Evolutionary conservation across 352 stramenopile genomes (phyloP).

Genomic region (Phytophthora multivora): DNA sequence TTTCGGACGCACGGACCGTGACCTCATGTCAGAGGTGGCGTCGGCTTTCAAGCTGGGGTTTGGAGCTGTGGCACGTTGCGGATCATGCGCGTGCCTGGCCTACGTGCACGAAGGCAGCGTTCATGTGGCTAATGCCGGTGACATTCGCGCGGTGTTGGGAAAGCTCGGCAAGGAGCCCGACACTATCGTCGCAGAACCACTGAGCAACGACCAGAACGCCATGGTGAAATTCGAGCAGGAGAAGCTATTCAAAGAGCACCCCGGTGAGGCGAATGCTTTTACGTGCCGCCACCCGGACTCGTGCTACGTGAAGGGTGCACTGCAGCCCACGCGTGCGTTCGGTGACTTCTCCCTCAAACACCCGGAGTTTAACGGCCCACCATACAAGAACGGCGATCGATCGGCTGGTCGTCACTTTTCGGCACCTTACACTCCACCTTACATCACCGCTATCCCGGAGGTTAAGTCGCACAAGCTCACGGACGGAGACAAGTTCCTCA

Average conservation of each 20-base stretch:
- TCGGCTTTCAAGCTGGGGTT: constrained; percentile 92
- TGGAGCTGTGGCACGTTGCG: constrained; percentile 85
- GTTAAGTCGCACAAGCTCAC: constrained; percentile 66
- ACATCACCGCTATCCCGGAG: constrained; percentile 92
- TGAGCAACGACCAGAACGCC: constrained; percentile 94
- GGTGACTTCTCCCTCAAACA: constrained; percentile 95
- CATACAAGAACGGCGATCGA: constrained; percentile 81
- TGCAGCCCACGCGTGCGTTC: constrained; percentile 91
- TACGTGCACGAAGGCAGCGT: constrained; percentile 78
- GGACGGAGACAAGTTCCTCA: constrained; percentile 94
- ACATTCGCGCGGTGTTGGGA: constrained; percentile 84
- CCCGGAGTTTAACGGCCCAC: constrained; percentile 91
- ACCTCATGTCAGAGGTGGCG: constrained; percentile 81
- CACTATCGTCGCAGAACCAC: constrained; percentile 57
- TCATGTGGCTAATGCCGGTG: constrained; percentile 88
- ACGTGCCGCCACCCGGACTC: constrained; percentile 89
- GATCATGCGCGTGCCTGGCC: constrained; percentile 87
- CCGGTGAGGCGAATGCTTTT: constrained; percentile 90
- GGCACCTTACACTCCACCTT: constrained; percentile 91
- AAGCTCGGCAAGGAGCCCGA: constrained; percentile 46
- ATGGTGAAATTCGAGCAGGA: constrained; percentile 89
- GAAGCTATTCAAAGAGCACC: constrained; percentile 84
- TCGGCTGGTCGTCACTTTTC: constrained; percentile 87
- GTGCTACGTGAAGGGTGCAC: constrained; percentile 93
- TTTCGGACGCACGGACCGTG: constrained; percentile 87